Conservation (phyloP, 805 yeast species). For the Metschnikowia dekortorum region DNA sequence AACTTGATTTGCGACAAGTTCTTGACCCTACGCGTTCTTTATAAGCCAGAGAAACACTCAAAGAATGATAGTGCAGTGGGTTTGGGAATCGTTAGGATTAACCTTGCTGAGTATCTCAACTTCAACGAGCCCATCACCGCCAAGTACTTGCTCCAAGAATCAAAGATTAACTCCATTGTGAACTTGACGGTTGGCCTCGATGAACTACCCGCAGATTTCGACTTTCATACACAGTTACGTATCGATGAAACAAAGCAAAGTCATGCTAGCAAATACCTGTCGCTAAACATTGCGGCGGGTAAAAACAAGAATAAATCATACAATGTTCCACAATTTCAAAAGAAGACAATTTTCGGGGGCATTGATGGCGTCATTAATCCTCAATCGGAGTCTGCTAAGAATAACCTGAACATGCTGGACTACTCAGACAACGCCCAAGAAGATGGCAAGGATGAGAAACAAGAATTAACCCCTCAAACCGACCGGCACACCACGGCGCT, state of each 20-base stretch:
- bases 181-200: conserved; percentile 54
- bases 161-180: conserved; percentile 79
- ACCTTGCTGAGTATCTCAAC: conserved; percentile 67
- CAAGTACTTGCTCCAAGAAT: conserved; percentile 66
- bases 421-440: background rate
- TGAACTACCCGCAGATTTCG: conserved; percentile 34
- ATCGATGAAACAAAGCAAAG: conserved; percentile 24
- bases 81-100: conserved; percentile 64
- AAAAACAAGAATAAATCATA: conserved; percentile 19
- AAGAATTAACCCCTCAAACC: conserved; percentile 2
- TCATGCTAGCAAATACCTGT: conserved; percentile 2
- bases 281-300: conserved; percentile 11
- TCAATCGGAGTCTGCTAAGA: conserved; percentile 1
- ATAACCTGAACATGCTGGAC: background rate
- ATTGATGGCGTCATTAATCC: conserved; percentile 37
- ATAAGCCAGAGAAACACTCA: conserved; percentile 26
- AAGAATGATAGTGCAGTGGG: conserved; percentile 28
- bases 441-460: background rate
- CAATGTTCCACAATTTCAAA: conserved; percentile 39
- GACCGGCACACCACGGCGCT: conserved; percentile 4
- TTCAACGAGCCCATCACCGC: conserved; percentile 49
- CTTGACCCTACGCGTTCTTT: conserved; percentile 34
- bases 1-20: conserved; percentile 41
- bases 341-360: conserved; percentile 46
- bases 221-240: conserved; percentile 40